A percentile compares a stretch with the other conserved stretches of the same genome.
phyloP scores from a whole-genome alignment of 176 grass and related monocot genomes.

The barley (Hordeum vulgare) region DNA sequence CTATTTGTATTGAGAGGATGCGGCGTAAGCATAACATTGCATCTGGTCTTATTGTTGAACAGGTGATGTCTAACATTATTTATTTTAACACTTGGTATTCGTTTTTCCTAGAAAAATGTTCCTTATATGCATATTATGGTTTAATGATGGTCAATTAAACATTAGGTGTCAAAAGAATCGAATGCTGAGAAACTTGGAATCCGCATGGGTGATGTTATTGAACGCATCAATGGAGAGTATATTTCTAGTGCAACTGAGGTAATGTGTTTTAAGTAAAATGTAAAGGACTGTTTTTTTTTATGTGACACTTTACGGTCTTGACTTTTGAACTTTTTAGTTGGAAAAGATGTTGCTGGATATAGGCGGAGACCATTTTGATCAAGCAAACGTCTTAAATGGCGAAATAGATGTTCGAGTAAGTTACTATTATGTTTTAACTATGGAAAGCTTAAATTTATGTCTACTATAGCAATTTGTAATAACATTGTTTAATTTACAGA shows the following conservation, averaged over 20 bases:
- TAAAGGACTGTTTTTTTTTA: too few relatives aligned
- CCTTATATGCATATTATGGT: background rate
- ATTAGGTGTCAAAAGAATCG: background rate
- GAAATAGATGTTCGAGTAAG: background rate
- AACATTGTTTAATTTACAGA: background rate
- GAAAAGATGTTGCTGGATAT: background rate
- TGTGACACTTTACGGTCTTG: background rate
- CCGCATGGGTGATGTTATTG: background rate
- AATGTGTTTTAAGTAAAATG: background rate
- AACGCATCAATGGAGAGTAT: background rate
- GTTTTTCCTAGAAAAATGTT: too few relatives aligned
- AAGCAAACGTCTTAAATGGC: background rate
- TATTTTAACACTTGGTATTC: background rate
- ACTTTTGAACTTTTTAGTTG: background rate
- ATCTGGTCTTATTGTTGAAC: background rate
- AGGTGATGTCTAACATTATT: background rate
- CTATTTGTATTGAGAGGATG: slow-evolving; percentile 7
- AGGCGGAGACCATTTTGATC: background rate
- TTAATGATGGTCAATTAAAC: background rate
- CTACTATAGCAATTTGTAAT: background rate
- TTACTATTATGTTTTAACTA: background rate
- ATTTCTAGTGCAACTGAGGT: background rate
- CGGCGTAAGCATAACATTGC: background rate
- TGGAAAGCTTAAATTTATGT: background rate
- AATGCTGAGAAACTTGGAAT: slow-evolving; percentile 6